Percentiles rank a stretch among this genome's conserved stretches.
Conservation (phyloP, 148 eudicot species). For the Rhododendron henanense region DNA sequence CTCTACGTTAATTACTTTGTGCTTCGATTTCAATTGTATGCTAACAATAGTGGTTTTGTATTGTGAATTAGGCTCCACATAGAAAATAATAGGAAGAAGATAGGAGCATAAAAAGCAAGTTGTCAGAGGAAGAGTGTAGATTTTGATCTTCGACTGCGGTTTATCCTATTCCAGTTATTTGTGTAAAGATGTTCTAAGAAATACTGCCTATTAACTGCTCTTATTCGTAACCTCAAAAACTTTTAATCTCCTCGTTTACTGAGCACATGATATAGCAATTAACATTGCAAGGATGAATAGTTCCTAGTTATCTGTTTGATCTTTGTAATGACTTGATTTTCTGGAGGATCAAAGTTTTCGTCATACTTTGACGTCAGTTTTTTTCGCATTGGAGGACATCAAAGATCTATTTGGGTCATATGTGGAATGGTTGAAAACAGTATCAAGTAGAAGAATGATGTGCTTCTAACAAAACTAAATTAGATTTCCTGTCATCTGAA, state of each 20-base stretch:
- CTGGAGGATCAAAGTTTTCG: neutral
- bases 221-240: neutral
- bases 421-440: neutral
- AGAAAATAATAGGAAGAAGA: neutral
- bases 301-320: neutral
- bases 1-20: neutral
- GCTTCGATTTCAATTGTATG: neutral
- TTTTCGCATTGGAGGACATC: neutral
- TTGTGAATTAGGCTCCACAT: neutral
- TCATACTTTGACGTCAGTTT: neutral
- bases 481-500: neutral
- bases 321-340: neutral
- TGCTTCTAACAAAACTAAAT: neutral
- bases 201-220: neutral
- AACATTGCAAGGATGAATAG: neutral
- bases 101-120: neutral
- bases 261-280: neutral
- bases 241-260: neutral
- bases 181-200: neutral
- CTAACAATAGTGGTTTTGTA: neutral
- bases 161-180: neutral
- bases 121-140: neutral
- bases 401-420: neutral
- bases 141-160: neutral
- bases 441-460: neutral